Evolutionary conservation across 164 flowering plant genomes (phyloP).

Genomic region (Buxus sempervirens): DNA sequence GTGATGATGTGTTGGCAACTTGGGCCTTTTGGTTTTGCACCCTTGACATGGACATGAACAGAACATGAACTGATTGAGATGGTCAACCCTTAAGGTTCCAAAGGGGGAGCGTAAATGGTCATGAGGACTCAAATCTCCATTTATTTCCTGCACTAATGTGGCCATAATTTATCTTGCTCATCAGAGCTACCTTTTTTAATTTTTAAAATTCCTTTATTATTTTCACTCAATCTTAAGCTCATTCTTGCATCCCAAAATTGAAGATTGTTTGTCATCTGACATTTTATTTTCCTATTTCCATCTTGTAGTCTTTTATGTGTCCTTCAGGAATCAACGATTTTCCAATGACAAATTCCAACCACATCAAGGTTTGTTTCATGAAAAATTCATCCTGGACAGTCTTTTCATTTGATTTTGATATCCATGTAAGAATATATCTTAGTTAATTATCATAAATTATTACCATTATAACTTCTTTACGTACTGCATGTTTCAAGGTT

Average conservation of each 20-base stretch:
- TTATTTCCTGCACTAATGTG: too few relatives aligned
- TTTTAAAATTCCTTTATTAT: too few relatives aligned
- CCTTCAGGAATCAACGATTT: slow-evolving; percentile 99
- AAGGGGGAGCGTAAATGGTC: too few relatives aligned
- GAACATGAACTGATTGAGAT: too few relatives aligned
- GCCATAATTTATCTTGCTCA: too few relatives aligned
- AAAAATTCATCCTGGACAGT: background rate
- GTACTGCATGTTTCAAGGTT: background rate
- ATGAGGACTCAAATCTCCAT: too few relatives aligned
- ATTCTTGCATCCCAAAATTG: background rate
- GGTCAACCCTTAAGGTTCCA: too few relatives aligned
- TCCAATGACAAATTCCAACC: slow-evolving; percentile 87
- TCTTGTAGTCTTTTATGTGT: slow-evolving; percentile 92
- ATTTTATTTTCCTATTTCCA: slow-evolving; percentile 12
- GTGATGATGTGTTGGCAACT: too few relatives aligned
- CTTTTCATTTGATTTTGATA: background rate
- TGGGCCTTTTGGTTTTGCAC: too few relatives aligned
- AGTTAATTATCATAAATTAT: background rate
- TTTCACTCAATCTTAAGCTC: background rate
- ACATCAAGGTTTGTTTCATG: slow-evolving; percentile 84
- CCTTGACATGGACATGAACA: too few relatives aligned
- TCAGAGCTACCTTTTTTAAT: too few relatives aligned
- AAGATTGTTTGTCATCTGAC: background rate
- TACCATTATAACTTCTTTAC: background rate
- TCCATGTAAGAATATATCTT: background rate